Conservation (phyloP, 31 red algal species). For the Asparagopsis taxiformis region DNA sequence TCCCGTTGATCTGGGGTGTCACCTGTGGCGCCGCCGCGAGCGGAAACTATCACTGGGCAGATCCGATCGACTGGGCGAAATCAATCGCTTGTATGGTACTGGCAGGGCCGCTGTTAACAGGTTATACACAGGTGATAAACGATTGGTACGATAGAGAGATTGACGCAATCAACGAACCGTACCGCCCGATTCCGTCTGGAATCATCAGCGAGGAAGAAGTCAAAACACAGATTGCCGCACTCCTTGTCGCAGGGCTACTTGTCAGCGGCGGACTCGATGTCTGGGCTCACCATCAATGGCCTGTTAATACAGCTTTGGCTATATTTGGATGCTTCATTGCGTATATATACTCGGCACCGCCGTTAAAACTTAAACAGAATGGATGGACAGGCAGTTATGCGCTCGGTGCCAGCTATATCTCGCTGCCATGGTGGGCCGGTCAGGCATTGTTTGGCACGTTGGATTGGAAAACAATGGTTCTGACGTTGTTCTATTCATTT, state of each 20-base stretch:
- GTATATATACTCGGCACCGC: constrained; percentile 98
- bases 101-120: constrained; percentile 94
- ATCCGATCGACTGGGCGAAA: constrained; percentile 67
- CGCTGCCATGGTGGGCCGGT: constrained; percentile 98
- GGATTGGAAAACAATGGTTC: constrained; percentile 92
- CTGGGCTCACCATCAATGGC: constrained; percentile 79
- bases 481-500: constrained; percentile 98
- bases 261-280: constrained; percentile 73
- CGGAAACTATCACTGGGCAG: constrained; percentile 84
- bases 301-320: constrained; percentile 61
- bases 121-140: constrained; percentile 96
- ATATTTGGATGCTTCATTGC: constrained; percentile 88
- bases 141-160: constrained; percentile 98
- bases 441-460: constrained; percentile 89
- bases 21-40: constrained; percentile 95
- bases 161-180: constrained; percentile 99
- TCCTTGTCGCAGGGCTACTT: constrained; percentile 69
- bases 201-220: constrained; percentile 87
- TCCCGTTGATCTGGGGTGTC: constrained; percentile 98
- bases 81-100: constrained; percentile 78
- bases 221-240: constrained; percentile 79
- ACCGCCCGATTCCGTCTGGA: constrained; percentile 98
- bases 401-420: constrained; percentile 96
- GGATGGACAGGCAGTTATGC: constrained; percentile 98
- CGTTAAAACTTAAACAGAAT: constrained; percentile 98